Evolutionary conservation across 2,329 filamentous ascomycete genomes (phyloP), one percentile per base, ranked within the genome.

Genomic region (Cladosporium colombiae): DNA sequence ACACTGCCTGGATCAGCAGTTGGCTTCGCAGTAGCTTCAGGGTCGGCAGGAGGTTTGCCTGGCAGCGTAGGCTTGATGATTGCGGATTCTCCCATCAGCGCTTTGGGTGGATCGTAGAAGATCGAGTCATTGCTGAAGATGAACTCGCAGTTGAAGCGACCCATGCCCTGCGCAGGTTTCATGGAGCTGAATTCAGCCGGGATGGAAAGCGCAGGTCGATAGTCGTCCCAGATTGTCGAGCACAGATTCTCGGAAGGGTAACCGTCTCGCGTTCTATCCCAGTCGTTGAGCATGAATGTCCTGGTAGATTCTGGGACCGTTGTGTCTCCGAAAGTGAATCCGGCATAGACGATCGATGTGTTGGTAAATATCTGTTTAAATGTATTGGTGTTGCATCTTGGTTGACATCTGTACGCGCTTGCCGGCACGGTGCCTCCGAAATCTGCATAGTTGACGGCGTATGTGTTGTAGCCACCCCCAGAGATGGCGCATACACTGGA

Each of bases 141-240:
- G 55, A 69, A 69, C 4, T 18, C 27, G 56, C 68, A 70, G 25
- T 25, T 23, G 21, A 10, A 59, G 4, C 4, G 62, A 46, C 11
- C 40, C 37, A 8, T 40, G 27, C n/a, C n/a, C 23, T 46, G 40
- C 3, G 40, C 57, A 35, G 64, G 62, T 10, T 33, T 25, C 55
- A 71, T 64, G 4, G 66, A 67, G 29, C 62, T 65, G 59, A 70
- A 70, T 2, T 65, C 70, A 14, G 67, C 27, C 7, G 70, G 71
- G 5, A 72, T 68, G 13, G 66, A 65, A 6, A 72, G 60, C 3
- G 65, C 68, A 2, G 71, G 71, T 11, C 55, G 55, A 23, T 70
- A 72, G 60, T 72, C 68, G 37, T 72, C 64, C 67, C 67, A 72
- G 46, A 72, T 71, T 6, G 71, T 72, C 10, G 70, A 70, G 59